phyloP scores from a whole-genome alignment of 2,329 filamentous ascomycete species.

The Alternaria burnsii region DNA sequence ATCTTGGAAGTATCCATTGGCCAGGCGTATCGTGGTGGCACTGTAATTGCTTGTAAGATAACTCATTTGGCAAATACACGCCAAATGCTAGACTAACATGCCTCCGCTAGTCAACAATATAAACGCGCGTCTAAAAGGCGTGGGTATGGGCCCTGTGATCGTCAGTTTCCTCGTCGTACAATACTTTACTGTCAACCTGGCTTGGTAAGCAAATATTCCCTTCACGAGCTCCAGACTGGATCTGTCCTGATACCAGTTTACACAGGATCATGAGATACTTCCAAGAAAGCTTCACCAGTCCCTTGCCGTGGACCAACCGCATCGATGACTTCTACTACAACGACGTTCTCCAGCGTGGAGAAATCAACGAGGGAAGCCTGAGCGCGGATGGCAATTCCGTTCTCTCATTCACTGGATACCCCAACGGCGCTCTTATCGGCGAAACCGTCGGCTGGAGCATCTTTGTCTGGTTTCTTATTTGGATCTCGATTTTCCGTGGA shows the following conservation, averaged over 20 bases:
- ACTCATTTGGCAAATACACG: background rate
- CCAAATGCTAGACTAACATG: background rate
- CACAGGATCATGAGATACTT: constrained; percentile 65
- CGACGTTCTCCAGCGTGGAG: constrained; percentile 60
- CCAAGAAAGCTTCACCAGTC: constrained; percentile 63
- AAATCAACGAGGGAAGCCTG: constrained; percentile 49
- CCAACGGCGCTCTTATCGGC: constrained; percentile 58
- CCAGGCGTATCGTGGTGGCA: constrained; percentile 65
- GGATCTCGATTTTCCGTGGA: constrained; percentile 67
- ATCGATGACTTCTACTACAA: constrained; percentile 62
- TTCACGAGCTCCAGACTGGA: background rate
- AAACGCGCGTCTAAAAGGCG: constrained; percentile 62
- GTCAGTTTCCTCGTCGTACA: constrained; percentile 62
- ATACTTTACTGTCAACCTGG: constrained; percentile 66
- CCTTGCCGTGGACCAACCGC: constrained; percentile 62
- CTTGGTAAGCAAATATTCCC: constrained; percentile 46
- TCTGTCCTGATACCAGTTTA: background rate
- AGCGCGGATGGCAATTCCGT: constrained; percentile 52
- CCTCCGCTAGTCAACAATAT: constrained; percentile 53
- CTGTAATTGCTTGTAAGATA: constrained; percentile 58
- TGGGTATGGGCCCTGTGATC: constrained; percentile 62
- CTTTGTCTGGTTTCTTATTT: constrained; percentile 68
- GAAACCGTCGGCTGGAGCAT: constrained; percentile 67
- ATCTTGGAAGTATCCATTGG: constrained; percentile 64
- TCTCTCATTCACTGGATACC: constrained; percentile 58